Conservation (phyloP, 2,329 filamentous ascomycete genomes). For the Cordyceps pruinosa region DNA sequence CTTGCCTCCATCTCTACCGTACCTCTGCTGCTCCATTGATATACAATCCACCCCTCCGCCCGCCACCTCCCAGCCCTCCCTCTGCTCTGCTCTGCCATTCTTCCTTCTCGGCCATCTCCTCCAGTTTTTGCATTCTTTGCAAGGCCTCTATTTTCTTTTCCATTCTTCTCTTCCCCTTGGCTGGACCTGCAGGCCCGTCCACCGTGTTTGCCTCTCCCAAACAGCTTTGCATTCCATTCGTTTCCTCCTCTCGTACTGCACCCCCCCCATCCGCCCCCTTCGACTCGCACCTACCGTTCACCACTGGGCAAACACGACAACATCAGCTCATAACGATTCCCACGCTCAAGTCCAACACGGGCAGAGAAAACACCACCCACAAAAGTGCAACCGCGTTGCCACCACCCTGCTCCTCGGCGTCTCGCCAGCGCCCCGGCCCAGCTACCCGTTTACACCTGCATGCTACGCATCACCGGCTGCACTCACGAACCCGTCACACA, state of each 20-base stretch:
- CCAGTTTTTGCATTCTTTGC: slow-evolving; percentile 7
- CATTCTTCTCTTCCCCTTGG: not conserved
- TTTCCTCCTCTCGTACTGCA: not conserved
- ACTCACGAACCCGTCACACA: not conserved
- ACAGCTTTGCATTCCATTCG: not conserved
- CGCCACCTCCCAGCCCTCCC: slow-evolving; percentile 2
- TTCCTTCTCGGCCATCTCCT: not conserved
- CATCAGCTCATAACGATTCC: not conserved
- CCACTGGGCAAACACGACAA: not conserved
- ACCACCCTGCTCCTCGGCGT: not conserved
- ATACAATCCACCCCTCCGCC: slow-evolving; percentile 1
- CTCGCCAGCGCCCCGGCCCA: not conserved
- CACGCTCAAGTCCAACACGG: not conserved
- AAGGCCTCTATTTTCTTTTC: not conserved
- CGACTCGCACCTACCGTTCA: slow-evolving; percentile 1
- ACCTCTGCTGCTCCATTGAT: too few species aligned
- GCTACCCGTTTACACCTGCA: not conserved
- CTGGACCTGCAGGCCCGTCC: not conserved
- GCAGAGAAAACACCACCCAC: not conserved
- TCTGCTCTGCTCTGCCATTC: not conserved
- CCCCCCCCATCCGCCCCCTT: not conserved
- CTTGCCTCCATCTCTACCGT: too few species aligned
- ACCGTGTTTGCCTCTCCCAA: not conserved
- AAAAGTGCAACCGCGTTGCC: not conserved
- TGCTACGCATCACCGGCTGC: not conserved